Base-by-base conservation (phyloP, 495 filamentous ascomycete species). In the Penicillium maclennaniae region DNA sequence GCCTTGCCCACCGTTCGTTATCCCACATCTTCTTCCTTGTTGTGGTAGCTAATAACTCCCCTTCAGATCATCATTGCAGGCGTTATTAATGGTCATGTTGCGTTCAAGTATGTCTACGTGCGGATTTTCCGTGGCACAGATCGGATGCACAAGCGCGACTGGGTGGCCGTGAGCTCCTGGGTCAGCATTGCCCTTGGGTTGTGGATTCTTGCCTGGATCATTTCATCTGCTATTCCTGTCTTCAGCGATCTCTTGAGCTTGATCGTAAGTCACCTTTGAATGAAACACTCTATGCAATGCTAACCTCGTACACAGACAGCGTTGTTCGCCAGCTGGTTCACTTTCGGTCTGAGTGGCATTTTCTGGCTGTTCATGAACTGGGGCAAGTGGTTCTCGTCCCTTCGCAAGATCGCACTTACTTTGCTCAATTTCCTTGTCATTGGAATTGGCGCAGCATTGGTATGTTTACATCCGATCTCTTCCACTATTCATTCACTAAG, bases 161-260 rank as follows among this genome's bases (percentile, higher is more conserved):
- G 74, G 75, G 43, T 73, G 25, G 68, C 63, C 26, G 53, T 72
- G 16, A 62, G 70, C 28, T 70, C 75, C 5, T 91, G 87, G 87
- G 53, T 84, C 4, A 69, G 56, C 14, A 82, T 89, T 19, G 77
- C 80, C 5, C 20, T 34, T 1, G 43, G 54, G 45, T 69, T 90
- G 25, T 89, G 86, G 68, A 43, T 85, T 8, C 41, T 88, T 7
- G 84, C 85, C 7, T 91, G 84, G 83, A 70, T 90, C 52, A 84
- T 91, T 58, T 84, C 87, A 9, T 76, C 83, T 51, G 80, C 84
- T 1, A 87, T 91, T 25, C 88, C 88, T 0, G 81, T 87, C 58
- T 91, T 91, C 70, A 83, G 78, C 58, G 77, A 82, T 46, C 65
- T 91, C 47, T 69, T 90, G 17, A 74, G 72, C 37, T 49, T 82